Base-by-base conservation (phyloP, 2,329 filamentous ascomycete species). In the Nothophoma quercina region DNA sequence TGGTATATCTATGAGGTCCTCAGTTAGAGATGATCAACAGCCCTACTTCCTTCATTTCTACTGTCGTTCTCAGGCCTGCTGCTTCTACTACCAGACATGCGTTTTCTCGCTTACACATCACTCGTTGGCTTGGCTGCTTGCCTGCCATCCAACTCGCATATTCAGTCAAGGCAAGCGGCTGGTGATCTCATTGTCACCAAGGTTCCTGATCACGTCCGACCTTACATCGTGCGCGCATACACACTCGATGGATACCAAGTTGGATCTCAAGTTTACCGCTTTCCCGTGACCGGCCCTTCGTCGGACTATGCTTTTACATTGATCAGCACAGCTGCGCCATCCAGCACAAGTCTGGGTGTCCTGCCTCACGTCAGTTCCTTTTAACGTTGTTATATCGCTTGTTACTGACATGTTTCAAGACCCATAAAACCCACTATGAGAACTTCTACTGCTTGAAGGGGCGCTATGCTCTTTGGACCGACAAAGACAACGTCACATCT, bases 381-480 rank as follows among this genome's bases (percentile, higher is more conserved):
- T 15, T n/a, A n/a, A 9, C 19, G 29, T 4, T n/a, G 6, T 19
- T 10, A 21, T 12, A 1, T 4, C 16, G 12, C 16, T 8, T 10
- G 5, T n/a, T 28, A 35, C 46, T 50, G 12, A 50, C 18, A 15
- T 6, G 7, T 3, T n/a, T 8, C 4, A 30, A 59, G 57, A 44
- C 72, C 29, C 78, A 81, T 55, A 61, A 69, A 40, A 56, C 28
- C 18, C 75, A 79, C 52, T 79, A 79, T 49, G 78, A 80, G 63
- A 80, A 79, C 67, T 80, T 81, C 63, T 80, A 76, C 68, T 72
- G 70, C 44, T 67, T 74, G 52, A 77, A 77, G 33, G 78, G 79
- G 13, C 72, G 75, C 7, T 75, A 77, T 55, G 77, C 80, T 56
- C 73, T 81, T 9, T 81, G 78, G 79, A 70, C 77, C 2, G 61